Base-by-base conservation (phyloP, 495 filamentous ascomycete genomes). In the Xylaria cubensis region DNA sequence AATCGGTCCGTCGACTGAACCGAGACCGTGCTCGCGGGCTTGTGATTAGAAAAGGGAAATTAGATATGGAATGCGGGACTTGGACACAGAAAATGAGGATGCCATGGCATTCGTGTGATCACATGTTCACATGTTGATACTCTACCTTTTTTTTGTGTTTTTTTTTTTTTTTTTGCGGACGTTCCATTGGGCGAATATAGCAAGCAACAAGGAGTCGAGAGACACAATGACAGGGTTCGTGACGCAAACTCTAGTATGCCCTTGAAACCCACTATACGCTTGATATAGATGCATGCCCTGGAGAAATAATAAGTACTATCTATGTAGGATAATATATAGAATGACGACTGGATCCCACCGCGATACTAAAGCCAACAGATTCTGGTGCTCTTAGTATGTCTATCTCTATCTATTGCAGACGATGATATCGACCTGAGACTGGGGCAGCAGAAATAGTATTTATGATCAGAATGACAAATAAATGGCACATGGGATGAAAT, bases 51-150 rank as follows among this genome's bases (percentile, higher is more conserved):
- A 34, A 19, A 4, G 41, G 9, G 62, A 64, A 64, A 46, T 44
- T 66, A 66, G 64, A 66, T 46, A 51, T 21, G 42, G 50, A n/a
- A 36, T 32, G 17, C 21, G 29, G 46, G 12, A n/a, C 39, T 67
- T 67, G 65, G 65, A 67, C 48, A 67, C 17, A 29, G 26, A 42
- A 21, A 42, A 19, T 36, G 21, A 10, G 48, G 12, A 21, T 56
- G 24, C 1, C 26, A 29, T 13, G 32, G 65, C 13, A 56, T 67
- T 44, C 65, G 13, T 26, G 21, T n/a, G 26, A 36, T 53, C 9
- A 41, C 17, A 29, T 67, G 1, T 41, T 53, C 9, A 41, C 17
- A 29, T 67, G 1, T 41, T 42, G 63, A 65, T 48, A 56, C 50
- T 55, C 50, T 34, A 7, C 34, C 6, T 39, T 55, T 24, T 36